phyloP scores from a whole-genome alignment of 306 rosid species.

The Senna tora region DNA sequence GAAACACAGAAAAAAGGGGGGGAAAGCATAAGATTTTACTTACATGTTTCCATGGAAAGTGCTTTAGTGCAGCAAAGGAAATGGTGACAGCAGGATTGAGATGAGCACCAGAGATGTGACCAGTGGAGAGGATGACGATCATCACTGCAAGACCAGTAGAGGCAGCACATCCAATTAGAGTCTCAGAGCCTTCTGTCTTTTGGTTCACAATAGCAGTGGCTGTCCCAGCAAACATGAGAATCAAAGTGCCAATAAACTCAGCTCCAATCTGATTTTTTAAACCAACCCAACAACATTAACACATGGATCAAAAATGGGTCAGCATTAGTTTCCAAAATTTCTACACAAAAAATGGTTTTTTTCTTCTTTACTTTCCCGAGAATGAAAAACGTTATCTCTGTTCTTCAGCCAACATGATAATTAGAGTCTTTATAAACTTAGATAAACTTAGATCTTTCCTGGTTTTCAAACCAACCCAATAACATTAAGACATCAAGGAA shows the following conservation, averaged over 20 bases:
- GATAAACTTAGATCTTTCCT: slow-evolving; percentile 96
- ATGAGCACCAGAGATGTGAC: slow-evolving; percentile 92
- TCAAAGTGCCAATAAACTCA: slow-evolving; percentile 83
- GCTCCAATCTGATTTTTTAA: slow-evolving; percentile 75
- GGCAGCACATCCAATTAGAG: slow-evolving; percentile 71
- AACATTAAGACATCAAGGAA: slow-evolving; percentile 11
- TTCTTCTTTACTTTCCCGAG: background rate
- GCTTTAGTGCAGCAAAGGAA: slow-evolving; percentile 85
- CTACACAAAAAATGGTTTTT: background rate
- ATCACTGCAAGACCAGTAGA: slow-evolving; percentile 79
- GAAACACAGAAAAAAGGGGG: background rate
- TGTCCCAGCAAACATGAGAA: slow-evolving; percentile 73
- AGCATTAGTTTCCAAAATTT: slow-evolving; percentile 7
- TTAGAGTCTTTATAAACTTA: slow-evolving; percentile 71
- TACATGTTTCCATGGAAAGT: slow-evolving; percentile 88
- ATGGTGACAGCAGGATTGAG: slow-evolving; percentile 87
- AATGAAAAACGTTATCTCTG: too few relatives aligned
- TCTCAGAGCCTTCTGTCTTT: slow-evolving; percentile 62
- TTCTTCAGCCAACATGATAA: slow-evolving; percentile 66
- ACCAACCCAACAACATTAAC: slow-evolving; percentile 23
- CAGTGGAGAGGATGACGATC: slow-evolving; percentile 74
- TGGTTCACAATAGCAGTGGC: slow-evolving; percentile 80
- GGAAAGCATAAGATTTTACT: slow-evolving; percentile 36
- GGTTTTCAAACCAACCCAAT: slow-evolving; percentile 34
- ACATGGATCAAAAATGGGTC: slow-evolving; percentile 10